Evolutionary conservation across 257 asterid species (phyloP).

Genomic region (Ilex asprella): DNA sequence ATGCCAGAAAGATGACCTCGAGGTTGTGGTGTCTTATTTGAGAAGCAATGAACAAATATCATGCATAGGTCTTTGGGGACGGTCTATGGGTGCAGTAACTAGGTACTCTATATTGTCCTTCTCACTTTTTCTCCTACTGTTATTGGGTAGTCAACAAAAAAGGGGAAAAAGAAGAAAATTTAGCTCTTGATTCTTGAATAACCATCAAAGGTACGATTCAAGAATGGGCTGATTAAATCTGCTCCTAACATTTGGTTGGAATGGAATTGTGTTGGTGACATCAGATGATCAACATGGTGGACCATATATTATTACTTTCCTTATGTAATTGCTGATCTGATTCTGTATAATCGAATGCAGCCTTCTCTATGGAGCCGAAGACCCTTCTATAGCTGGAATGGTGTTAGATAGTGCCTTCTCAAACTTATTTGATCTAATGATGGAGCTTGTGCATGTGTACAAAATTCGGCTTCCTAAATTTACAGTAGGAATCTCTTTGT

Average conservation of each 20-base stretch:
- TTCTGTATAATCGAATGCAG: slow-evolving; percentile 39
- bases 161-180: too few relatives aligned
- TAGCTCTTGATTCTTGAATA: too few relatives aligned
- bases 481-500: slow-evolving; percentile 44
- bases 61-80: slow-evolving; percentile 95
- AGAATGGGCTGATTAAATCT: neutral
- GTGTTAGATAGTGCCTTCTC: slow-evolving; percentile 99
- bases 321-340: neutral
- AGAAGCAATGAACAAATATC: slow-evolving; percentile 67
- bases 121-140: neutral
- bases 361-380: slow-evolving; percentile 98
- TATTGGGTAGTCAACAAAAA: too few relatives aligned
- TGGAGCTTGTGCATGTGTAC: slow-evolving; percentile 94
- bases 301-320: neutral
- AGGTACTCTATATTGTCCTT: slow-evolving; percentile 39
- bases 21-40: slow-evolving; percentile 79
- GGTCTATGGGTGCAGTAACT: slow-evolving; percentile 99
- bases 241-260: too few relatives aligned
- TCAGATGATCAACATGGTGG: neutral
- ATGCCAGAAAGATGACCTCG: slow-evolving; percentile 85
- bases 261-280: neutral
- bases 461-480: slow-evolving; percentile 89
- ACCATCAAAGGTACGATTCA: too few relatives aligned
- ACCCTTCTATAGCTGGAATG: slow-evolving; percentile 98
- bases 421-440: slow-evolving; percentile 85